Base-by-base conservation (phyloP, 305 asterid species). In the Euphrasia arctica region DNA sequence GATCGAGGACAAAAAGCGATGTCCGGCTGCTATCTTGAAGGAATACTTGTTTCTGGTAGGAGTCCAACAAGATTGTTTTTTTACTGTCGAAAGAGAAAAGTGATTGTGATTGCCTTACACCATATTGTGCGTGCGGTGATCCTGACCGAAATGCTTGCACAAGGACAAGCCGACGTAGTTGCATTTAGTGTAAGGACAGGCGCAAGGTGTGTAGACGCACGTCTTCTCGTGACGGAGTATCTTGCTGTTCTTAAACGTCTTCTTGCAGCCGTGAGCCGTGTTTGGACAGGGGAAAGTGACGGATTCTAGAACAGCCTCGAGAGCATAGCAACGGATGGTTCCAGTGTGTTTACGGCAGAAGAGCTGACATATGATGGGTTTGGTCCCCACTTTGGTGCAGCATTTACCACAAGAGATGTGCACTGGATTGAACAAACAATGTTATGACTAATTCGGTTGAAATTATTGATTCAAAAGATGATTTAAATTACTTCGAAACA, bases 271-370 rank as follows among this genome's bases (percentile, higher is more conserved):
- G 48, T 70, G 63, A 6, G 22, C 58, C 42, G 2, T n/a, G 74
- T 90, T 77, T 62, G 15, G 71, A 68, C 97, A 91, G 9, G 77
- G 14, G 14, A 78, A 12, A 42, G 34, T 70, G 69, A 80, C 70
- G 2, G 93, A 77, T 64, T 88, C 92, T n/a, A 88, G 70, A 73
- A 90, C 83, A 71, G 77, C 85, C 77, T 90, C 96, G 2, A 90
- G 66, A 7, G 87, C 93, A 59, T 85, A 82, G 76, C 90, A 85
- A 45, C 93, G 90, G 69, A 65, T 77, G 64, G 82, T 76, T 52
- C 94, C 95, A n/a, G 78, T 88, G 52, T 87, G 88, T 71, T 50
- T 55, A 76, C 79, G 55, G 75, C 96, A 91, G 25, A 18, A 18
- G 9, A 5, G 41, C 7, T 1, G n/a, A n/a, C 22, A 18, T 18